phyloP scores from a whole-genome alignment of 2,329 filamentous ascomycete species.

The Aplosporella prunicola region DNA sequence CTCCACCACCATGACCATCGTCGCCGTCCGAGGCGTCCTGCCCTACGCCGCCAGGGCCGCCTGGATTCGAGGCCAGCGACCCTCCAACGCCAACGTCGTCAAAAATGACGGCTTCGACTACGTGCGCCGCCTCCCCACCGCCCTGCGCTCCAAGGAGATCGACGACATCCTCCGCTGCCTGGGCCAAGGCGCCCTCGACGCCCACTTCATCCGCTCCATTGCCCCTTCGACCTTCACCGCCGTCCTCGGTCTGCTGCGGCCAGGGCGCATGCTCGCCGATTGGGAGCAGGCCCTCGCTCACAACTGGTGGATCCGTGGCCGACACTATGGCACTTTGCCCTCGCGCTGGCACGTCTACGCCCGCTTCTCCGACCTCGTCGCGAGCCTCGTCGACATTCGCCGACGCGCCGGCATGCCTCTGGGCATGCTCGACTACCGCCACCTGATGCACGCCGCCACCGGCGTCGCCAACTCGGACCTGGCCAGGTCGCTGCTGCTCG shows the following conservation, averaged over 20 bases:
- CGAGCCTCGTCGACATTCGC: slow-evolving; percentile 30
- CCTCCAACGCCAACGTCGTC: too few relatives aligned
- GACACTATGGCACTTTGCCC: slow-evolving; percentile 18
- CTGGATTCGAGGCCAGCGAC: too few relatives aligned
- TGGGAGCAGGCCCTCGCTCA: slow-evolving; percentile 20
- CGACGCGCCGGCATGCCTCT: slow-evolving; percentile 27
- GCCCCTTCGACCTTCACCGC: slow-evolving; percentile 52
- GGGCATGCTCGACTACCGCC: slow-evolving; percentile 40
- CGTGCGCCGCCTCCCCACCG: neutral
- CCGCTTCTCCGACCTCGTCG: slow-evolving; percentile 31
- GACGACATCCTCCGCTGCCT: slow-evolving; percentile 12
- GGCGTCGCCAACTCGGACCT: slow-evolving; percentile 36
- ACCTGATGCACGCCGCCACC: slow-evolving; percentile 44
- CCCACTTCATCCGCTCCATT: slow-evolving; percentile 29
- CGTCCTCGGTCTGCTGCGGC: slow-evolving; percentile 53
- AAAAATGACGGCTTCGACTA: too few relatives aligned
- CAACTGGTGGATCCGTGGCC: slow-evolving; percentile 42
- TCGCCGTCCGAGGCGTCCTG: too few relatives aligned
- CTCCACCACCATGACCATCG: too few relatives aligned
- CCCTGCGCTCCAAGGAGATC: neutral
- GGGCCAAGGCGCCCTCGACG: slow-evolving; percentile 15
- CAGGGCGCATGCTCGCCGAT: slow-evolving; percentile 34
- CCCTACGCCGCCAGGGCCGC: too few relatives aligned
- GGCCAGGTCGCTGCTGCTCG: slow-evolving; percentile 39
- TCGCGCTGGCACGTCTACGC: slow-evolving; percentile 14